Evolutionary conservation across 495 filamentous ascomycete genomes (phyloP).

Genomic region (Cenococcum geophilum): DNA sequence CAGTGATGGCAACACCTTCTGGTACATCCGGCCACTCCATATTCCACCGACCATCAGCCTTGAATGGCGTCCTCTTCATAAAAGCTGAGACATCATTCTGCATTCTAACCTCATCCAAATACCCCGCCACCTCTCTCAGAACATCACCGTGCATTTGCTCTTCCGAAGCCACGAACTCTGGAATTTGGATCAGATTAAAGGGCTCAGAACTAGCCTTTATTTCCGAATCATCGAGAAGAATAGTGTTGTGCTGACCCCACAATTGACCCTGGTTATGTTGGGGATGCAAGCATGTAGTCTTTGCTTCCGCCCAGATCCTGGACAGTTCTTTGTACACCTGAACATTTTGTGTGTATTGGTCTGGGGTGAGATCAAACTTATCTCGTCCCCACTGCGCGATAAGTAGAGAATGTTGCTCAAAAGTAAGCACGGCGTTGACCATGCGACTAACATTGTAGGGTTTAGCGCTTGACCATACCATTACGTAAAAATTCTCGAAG

Average conservation of each 20-base stretch:
- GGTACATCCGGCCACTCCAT: slow-evolving; percentile 17
- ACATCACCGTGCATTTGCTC: slow-evolving; percentile 32
- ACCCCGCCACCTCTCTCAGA: slow-evolving; percentile 36
- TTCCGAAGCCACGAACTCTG: slow-evolving; percentile 55
- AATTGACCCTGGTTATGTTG: slow-evolving; percentile 12
- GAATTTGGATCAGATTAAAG: slow-evolving; percentile 71
- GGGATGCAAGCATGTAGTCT: slow-evolving; percentile 50
- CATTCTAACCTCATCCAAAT: slow-evolving; percentile 40
- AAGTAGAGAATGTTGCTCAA: slow-evolving; percentile 42
- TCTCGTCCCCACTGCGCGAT: slow-evolving; percentile 77
- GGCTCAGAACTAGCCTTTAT: slow-evolving; percentile 79
- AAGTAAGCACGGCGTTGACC: slow-evolving; percentile 48
- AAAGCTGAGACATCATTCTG: slow-evolving; percentile 41
- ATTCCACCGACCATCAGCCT: slow-evolving; percentile 27
- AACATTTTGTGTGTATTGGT: slow-evolving; percentile 62
- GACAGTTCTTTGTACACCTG: slow-evolving; percentile 84
- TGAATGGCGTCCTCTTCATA: slow-evolving; percentile 30
- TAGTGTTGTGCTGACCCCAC: slow-evolving; percentile 82
- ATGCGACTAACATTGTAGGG: slow-evolving; percentile 62
- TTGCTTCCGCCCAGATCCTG: slow-evolving; percentile 59
- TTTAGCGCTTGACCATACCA: slow-evolving; percentile 86
- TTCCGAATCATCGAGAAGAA: slow-evolving; percentile 78
- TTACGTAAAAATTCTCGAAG: slow-evolving; percentile 57
- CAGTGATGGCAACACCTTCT: not conserved
- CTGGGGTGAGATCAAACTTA: slow-evolving; percentile 56